Evolutionary conservation across 2,329 filamentous ascomycete species (phyloP).

Genomic region (Scytalidium sp.): DNA sequence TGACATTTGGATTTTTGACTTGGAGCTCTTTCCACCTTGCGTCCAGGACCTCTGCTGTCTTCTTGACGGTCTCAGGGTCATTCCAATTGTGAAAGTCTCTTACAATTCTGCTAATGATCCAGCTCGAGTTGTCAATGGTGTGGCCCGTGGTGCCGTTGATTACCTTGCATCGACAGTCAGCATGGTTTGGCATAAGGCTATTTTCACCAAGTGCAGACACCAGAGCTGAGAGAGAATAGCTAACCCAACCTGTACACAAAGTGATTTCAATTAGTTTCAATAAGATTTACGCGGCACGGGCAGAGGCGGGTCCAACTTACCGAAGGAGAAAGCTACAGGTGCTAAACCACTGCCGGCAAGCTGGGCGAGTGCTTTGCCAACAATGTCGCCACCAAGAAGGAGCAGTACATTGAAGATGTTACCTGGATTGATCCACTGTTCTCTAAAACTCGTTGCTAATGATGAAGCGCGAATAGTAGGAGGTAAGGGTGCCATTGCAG

Average conservation of each 20-base stretch:
- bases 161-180: slow-evolving; percentile 29
- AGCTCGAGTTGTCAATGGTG: slow-evolving; percentile 34
- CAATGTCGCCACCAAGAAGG: slow-evolving; percentile 30
- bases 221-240: slow-evolving; percentile 16
- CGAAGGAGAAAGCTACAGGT: slow-evolving; percentile 29
- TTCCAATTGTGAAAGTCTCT: slow-evolving; percentile 36
- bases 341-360: slow-evolving; percentile 23
- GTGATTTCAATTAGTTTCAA: no score
- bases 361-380: slow-evolving; percentile 28
- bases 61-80: slow-evolving; percentile 10
- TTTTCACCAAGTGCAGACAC: slow-evolving; percentile 24
- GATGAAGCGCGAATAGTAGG: no score
- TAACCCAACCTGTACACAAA: slow-evolving; percentile 18
- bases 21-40: slow-evolving; percentile 2
- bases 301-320: neutral
- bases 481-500: no score
- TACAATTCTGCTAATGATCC: slow-evolving; percentile 38
- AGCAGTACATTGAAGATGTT: slow-evolving; percentile 30
- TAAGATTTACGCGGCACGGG: no score
- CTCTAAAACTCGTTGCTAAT: no score
- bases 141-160: slow-evolving; percentile 35
- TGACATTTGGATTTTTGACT: slow-evolving; percentile 2
- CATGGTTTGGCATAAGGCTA: slow-evolving; percentile 25
- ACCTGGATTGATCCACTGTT: slow-evolving; percentile 7
- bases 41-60: neutral